Base-by-base conservation (phyloP, 2,329 filamentous ascomycete genomes). In the Aureobasidium musti region DNA sequence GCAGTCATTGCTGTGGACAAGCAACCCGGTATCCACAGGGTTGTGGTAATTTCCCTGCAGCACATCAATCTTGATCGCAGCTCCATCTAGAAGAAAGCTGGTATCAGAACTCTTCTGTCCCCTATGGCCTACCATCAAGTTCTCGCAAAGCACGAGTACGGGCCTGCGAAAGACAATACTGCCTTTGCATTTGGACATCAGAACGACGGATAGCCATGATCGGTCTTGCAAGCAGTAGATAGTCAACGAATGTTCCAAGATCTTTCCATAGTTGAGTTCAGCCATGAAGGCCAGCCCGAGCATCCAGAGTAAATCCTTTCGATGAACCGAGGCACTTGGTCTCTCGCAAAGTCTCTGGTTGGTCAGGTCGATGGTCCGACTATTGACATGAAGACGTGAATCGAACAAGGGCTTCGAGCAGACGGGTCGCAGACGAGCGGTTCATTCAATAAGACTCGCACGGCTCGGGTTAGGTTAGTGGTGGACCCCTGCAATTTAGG, bases 371-470 rank as follows among this genome's bases (percentile, higher is more conserved):
- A 10, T 45, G n/a, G 4, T 19, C 5, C 30, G 39, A 21, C 30
- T 17, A 8, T 28, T 35, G 35, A 1, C 11, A 21, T 43, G 23
- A 14, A 59, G 17, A 30, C 54, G 30, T 14, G 54, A 30, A 23
- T 28, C 37, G 13, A 43, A 14, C 11, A 28, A 57, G 11, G 35
- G 23, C 56, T 21, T 60, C 26, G 26, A 33, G 19, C 17, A 60
- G 19, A 30, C 21, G 56, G 28, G 28, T 41, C 41, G 19, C 23
- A 28, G 21, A 47, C 56, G 41, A 60, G 56, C 41, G 56, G 41
- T 47, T n/a, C 26, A 11, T 23, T 60, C 56, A 47, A 35, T 19
- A 8, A 60, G 28, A 21, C 19, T 60, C 56, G 56, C 56, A 60
- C 56, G 56, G 56, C 56, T 60, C 56, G 41, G 41, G 41, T 35